Evolutionary conservation across 1,284 basidiomycete genomes (phyloP), one percentile per base, ranked within the genome.

Genomic region (Apiotrichum mycotoxinovorans): DNA sequence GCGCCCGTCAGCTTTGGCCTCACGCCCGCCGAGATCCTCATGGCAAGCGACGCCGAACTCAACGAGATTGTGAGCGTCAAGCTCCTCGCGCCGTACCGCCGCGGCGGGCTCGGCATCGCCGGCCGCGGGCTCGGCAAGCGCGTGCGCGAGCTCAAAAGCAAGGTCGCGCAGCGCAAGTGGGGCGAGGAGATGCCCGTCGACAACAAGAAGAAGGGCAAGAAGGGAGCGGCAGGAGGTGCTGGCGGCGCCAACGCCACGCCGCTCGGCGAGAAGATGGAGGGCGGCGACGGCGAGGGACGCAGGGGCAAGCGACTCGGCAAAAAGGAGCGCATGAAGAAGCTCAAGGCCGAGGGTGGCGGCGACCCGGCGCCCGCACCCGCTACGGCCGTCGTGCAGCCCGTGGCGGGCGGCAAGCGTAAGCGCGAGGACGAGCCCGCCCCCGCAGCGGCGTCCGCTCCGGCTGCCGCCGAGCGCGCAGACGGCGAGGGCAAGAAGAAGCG

Each of bases 21-120:
- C 44, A 83, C 86, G 0, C 84, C 95, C 0, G 85, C 83, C 2
- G 95, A 99, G 71, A 93, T 98, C 63, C 81, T 99, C 22, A 82
- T 93, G 66, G 93, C 96, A 4, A 91, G 88, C 18, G 95, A 99
- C 76, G 82, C 85, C 48, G 94, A 98, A 71, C 83, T 98, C 49
- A 98, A 98, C 78, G 82, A 88, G 57, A 90, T 91, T 69, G 85
- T 96, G 70, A 84, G 87, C 35, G 79, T 98, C 66, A 94, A 91
- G 79, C 88, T 89, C 71, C 82, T 92, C 59, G 94, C 94, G 23
- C 92, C 95, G 2, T 98, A 97, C 75, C 84, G 89, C n/a, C 73
- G 75, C 23, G 75, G 77, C 17, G 69, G 73, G 41, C 69, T 72
- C n/a, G 78, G 77, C 8, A 63, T 69, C 26, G 68, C 75, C 42